phyloP scores from a whole-genome alignment of 768 basidiomycete species.

The Psilocybe subaeruginosa region DNA sequence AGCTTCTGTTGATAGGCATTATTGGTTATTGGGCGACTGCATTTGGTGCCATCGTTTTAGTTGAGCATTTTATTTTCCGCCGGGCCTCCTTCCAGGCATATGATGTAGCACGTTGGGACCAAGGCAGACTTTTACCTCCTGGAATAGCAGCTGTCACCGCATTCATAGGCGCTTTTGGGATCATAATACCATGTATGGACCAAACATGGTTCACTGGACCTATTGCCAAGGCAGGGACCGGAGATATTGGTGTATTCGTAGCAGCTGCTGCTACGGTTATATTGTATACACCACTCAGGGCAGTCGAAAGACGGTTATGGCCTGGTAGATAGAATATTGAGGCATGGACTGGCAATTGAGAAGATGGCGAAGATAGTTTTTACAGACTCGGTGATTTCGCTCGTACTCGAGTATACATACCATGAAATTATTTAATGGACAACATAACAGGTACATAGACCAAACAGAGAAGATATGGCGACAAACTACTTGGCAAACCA shows the following conservation, averaged over 20 bases:
- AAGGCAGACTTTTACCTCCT: slow-evolving; percentile 52
- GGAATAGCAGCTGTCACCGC: slow-evolving; percentile 66
- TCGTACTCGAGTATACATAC: no score
- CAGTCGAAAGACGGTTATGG: slow-evolving; percentile 33
- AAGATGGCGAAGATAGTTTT: no score
- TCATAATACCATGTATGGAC: slow-evolving; percentile 68
- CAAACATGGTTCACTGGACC: slow-evolving; percentile 76
- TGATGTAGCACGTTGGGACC: slow-evolving; percentile 64
- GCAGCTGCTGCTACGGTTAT: slow-evolving; percentile 53
- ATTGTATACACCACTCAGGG: slow-evolving; percentile 52
- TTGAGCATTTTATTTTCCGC: slow-evolving; percentile 73
- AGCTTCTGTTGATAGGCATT: slow-evolving; percentile 28
- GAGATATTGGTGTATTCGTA: slow-evolving; percentile 74
- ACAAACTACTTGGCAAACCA: no score
- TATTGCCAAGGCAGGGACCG: slow-evolving; percentile 57
- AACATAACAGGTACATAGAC: no score
- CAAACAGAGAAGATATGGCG: no score
- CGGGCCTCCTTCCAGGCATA: slow-evolving; percentile 38
- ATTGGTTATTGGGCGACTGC: slow-evolving; percentile 62
- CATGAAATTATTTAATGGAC: no score
- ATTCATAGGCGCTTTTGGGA: slow-evolving; percentile 49
- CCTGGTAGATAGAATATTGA: slow-evolving; percentile 13
- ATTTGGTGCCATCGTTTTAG: slow-evolving; percentile 62
- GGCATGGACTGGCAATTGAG: no score
- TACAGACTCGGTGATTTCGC: no score